Percentiles rank a stretch among this genome's conserved stretches.
Conservation (phyloP, 306 rosid species). For the Gillenia trifoliata region DNA sequence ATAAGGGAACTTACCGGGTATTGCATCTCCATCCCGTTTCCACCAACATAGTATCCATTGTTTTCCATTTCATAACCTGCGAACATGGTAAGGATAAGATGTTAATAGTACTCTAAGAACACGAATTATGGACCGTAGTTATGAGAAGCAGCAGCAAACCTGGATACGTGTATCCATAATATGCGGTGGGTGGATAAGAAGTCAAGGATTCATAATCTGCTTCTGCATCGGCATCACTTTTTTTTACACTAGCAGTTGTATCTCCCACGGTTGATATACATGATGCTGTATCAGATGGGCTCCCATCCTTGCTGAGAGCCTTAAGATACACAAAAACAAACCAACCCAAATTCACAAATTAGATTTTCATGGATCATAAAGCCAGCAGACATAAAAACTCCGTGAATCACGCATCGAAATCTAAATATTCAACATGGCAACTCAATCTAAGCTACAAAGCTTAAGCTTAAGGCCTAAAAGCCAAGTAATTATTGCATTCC, state of each 20-base stretch:
- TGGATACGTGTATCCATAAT: slow-evolving; percentile 69
- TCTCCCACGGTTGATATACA: slow-evolving; percentile 56
- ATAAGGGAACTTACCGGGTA: slow-evolving; percentile 56
- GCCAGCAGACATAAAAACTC: neutral
- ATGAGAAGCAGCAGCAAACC: slow-evolving; percentile 42
- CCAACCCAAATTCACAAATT: slow-evolving; percentile 6
- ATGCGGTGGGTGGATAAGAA: slow-evolving; percentile 33
- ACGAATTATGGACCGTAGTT: slow-evolving; percentile 8
- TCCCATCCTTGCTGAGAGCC: slow-evolving; percentile 49
- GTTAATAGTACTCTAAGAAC: slow-evolving; percentile 18
- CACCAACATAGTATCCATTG: slow-evolving; percentile 63
- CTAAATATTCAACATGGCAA: neutral
- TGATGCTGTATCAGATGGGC: slow-evolving; percentile 65
- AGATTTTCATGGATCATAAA: neutral
- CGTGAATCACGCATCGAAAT: neutral
- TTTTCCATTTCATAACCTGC: slow-evolving; percentile 71
- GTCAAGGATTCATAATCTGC: slow-evolving; percentile 33
- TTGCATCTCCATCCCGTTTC: slow-evolving; percentile 50
- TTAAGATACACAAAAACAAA: slow-evolving; percentile 22
- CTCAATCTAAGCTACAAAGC: neutral
- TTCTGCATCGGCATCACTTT: slow-evolving; percentile 46
- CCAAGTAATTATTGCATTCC: neutral
- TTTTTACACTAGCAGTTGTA: slow-evolving; percentile 40
- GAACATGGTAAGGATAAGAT: slow-evolving; percentile 44
- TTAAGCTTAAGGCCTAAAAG: slow-evolving; percentile 1